Percentiles rank a stretch among this genome's conserved stretches.
Evolutionary conservation across 1,139 yeast genomes (phyloP).

Genomic region (Kodamaea alishanica): DNA sequence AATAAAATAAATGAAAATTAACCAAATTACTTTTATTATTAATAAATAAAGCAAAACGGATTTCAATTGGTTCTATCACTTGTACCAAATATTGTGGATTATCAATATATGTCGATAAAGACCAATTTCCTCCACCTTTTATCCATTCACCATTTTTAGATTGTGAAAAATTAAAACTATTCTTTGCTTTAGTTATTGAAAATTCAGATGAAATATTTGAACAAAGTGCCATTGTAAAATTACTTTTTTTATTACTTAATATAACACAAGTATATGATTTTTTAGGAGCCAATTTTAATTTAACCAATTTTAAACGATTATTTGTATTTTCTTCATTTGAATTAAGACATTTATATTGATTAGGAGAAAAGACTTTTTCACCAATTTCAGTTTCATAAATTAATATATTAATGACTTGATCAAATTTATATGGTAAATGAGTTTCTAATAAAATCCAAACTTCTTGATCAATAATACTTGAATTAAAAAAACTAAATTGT

Average conservation of each 20-base stretch:
- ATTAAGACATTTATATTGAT: conserved; percentile 25
- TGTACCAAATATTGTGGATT: conserved; percentile 61
- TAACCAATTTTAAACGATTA: conserved; percentile 24
- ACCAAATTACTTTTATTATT: conserved; percentile 22
- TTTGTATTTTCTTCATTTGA: conserved; percentile 24
- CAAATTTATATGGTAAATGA: conserved; percentile 21
- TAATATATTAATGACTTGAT: conserved; percentile 25
- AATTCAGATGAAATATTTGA: conserved; percentile 25
- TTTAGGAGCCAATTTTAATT: conserved; percentile 23
- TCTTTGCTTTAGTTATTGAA: conserved; percentile 22
- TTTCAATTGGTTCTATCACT: conserved; percentile 15
- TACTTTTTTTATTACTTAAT: conserved; percentile 21
- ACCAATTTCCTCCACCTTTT: conserved; percentile 57
- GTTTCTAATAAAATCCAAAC: conserved; percentile 53
- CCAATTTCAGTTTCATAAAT: conserved; percentile 32
- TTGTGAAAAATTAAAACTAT: conserved; percentile 17
- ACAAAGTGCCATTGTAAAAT: conserved; percentile 38
- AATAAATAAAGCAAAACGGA: conserved; percentile 26
- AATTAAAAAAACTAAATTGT: conserved; percentile 46
- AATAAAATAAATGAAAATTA: conserved; percentile 43
- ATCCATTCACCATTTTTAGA: conserved; percentile 49
- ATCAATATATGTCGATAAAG: conserved; percentile 43
- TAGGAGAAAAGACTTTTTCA: conserved; percentile 28
- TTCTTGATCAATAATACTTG: conserved; percentile 22
- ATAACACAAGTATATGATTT: conserved; percentile 25